Evolutionary conservation across 495 filamentous ascomycete genomes (phyloP).

Genomic region (Hypoxylon fuscum): DNA sequence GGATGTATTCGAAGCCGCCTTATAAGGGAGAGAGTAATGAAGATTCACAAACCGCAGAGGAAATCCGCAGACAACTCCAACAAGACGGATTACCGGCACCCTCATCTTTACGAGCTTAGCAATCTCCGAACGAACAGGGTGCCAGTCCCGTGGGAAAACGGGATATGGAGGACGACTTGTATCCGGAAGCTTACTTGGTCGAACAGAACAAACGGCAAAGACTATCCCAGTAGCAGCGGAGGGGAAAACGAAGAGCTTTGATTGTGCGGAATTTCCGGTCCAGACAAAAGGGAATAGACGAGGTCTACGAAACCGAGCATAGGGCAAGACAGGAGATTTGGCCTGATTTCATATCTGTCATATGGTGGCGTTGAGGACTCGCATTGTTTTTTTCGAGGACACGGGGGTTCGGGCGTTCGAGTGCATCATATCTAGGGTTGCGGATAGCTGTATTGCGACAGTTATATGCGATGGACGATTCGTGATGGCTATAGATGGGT

Average conservation of each 20-base stretch:
- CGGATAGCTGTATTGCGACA: conserved; percentile 14
- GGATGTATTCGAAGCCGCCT: conserved; percentile 33
- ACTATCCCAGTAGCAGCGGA: not conserved
- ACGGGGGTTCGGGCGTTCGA: conserved; percentile 31
- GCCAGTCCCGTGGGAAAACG: not conserved
- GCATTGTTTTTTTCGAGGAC: conserved; percentile 35
- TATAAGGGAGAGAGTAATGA: conserved; percentile 44
- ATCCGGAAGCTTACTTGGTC: conserved; percentile 1
- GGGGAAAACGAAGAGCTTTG: not conserved
- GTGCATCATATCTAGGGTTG: conserved; percentile 34
- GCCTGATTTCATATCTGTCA: conserved; percentile 31
- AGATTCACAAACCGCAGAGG: conserved; percentile 49
- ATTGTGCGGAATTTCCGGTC: not conserved
- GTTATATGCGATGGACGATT: conserved; percentile 22
- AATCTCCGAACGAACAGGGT: conserved; percentile 3
- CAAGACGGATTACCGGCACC: conserved; percentile 42
- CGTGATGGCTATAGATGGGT: conserved; percentile 34
- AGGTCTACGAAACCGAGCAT: not conserved
- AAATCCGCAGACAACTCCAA: conserved; percentile 51
- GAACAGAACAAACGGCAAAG: not conserved
- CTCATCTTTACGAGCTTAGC: conserved; percentile 41
- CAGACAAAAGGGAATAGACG: not conserved
- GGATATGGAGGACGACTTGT: not conserved
- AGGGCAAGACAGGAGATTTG: conserved; percentile 20
- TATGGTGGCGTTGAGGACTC: conserved; percentile 39